These are phyloP conservation scores for Periconia macrospinosa DNA, from an alignment of 2,329 filamentous ascomycete species.

Conservation along the genomic window DNA sequence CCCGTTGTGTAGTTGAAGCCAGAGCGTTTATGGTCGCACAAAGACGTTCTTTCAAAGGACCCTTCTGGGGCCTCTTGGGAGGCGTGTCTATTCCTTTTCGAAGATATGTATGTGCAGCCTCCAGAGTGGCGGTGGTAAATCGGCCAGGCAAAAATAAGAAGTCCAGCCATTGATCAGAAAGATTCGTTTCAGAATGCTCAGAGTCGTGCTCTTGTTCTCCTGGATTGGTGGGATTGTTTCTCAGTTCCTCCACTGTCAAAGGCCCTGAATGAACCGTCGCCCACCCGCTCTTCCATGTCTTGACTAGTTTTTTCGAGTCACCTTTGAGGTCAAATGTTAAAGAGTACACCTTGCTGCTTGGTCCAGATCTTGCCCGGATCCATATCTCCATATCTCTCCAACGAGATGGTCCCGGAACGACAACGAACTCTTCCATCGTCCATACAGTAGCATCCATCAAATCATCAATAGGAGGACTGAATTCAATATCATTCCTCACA, in stretches of 20 bases:
- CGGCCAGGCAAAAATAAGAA: slow-evolving; percentile 81
- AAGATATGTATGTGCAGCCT: slow-evolving; percentile 82
- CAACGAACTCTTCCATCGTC: slow-evolving; percentile 52
- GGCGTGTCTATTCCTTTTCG: slow-evolving; percentile 60
- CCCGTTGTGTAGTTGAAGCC: slow-evolving; percentile 64
- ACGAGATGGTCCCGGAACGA: slow-evolving; percentile 40
- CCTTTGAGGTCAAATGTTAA: slow-evolving; percentile 72
- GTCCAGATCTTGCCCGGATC: slow-evolving; percentile 58
- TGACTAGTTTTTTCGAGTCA: slow-evolving; percentile 63
- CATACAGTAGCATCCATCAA: slow-evolving; percentile 55
- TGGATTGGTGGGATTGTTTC: slow-evolving; percentile 41
- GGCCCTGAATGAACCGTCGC: slow-evolving; percentile 47
- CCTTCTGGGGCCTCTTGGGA: slow-evolving; percentile 36
- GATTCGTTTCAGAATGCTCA: slow-evolving; percentile 52
- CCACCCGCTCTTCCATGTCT: slow-evolving; percentile 66
- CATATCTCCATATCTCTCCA: slow-evolving; percentile 49
- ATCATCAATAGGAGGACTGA: slow-evolving; percentile 64
- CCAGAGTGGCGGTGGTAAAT: slow-evolving; percentile 77
- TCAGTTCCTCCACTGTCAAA: slow-evolving; percentile 45
- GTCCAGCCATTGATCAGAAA: slow-evolving; percentile 77
- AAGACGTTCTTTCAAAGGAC: slow-evolving; percentile 73
- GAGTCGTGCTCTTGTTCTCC: slow-evolving; percentile 35
- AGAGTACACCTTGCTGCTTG: slow-evolving; percentile 66
- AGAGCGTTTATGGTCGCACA: slow-evolving; percentile 72
- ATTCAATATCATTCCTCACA: slow-evolving; percentile 63